Evolutionary conservation across 1,139 yeast genomes (phyloP).

Genomic region (Yamadazyma taylorii): DNA sequence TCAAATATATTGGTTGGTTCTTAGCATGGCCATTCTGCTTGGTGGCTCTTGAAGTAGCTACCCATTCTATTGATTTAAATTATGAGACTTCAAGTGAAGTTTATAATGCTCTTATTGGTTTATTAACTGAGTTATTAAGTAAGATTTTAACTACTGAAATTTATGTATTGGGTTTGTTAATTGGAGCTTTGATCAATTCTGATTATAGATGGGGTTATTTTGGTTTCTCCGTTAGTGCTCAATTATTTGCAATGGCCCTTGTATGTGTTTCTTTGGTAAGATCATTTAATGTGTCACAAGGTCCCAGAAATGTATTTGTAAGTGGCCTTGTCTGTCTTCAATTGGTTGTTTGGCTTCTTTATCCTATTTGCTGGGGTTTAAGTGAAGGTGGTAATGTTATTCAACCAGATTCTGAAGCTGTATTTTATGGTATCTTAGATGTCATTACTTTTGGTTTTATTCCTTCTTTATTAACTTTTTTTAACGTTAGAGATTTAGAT

Average conservation of each 20-base stretch:
- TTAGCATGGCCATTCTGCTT: constrained; percentile 58
- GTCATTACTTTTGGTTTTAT: constrained; percentile 43
- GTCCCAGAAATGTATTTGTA: constrained; percentile 17
- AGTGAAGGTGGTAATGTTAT: constrained; percentile 69
- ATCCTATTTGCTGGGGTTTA: constrained; percentile 62
- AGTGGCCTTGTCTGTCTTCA: constrained; percentile 32
- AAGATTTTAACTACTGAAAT: constrained; percentile 48
- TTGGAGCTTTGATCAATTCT: constrained; percentile 54
- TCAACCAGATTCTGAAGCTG: constrained; percentile 66
- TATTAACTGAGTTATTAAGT: constrained; percentile 26
- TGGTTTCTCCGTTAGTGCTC: constrained; percentile 38
- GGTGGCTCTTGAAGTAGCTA: constrained; percentile 46
- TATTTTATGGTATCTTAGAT: constrained; percentile 64
- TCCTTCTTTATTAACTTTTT: constrained; percentile 39
- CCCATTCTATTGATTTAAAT: constrained; percentile 30
- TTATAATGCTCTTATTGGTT: constrained; percentile 22
- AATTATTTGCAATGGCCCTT: constrained; percentile 37
- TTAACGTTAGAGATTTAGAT: constrained; percentile 28
- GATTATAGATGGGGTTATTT: constrained; percentile 71
- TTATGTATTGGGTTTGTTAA: constrained; percentile 52
- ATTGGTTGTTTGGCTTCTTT: constrained; percentile 44
- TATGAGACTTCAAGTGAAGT: constrained; percentile 21
- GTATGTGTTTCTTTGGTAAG: constrained; percentile 18
- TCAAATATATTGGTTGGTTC: constrained; percentile 68
- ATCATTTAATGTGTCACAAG: constrained; percentile 9